Base-by-base conservation (phyloP, 768 basidiomycete species). In the Galerina sulciceps region DNA sequence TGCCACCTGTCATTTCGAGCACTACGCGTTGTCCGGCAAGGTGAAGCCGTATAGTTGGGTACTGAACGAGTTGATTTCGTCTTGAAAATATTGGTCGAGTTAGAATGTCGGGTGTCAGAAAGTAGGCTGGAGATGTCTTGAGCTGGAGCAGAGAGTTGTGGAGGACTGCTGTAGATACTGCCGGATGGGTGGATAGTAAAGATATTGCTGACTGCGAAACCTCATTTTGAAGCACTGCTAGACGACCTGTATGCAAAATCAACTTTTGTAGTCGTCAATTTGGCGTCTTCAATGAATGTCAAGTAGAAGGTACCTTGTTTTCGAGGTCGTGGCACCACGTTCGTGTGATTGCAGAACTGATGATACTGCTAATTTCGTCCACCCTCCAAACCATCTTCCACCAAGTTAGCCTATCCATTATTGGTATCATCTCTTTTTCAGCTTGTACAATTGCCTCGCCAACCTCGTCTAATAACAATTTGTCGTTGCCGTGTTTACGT, bases 11-110 rank as follows among this genome's bases (percentile, higher is more conserved):
- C 67, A 83, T 81, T 1, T 78, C 79, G 8, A 87, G 59, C 11
- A 87, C 78, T 2, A 79, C 78, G 10, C 76, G 76, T 65, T 92
- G 89, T 4, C 84, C 90, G 17, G 84, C 76, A n/a, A 82, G 65
- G 64, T 93, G 89, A 31, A 93, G 76, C 15, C 77, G 77, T 8
- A 78, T 73, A 3, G 86, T 88, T 14, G 88, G 83, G 54, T 81
- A 77, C 41, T 72, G 67, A n/a, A 78, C 71, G 45, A 92, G 74
- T 63, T 89, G 86, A 10, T 65, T 67, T 50, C 81, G 79, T 3
- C 90, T 82, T 9, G 73, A 67, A 55, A 73, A 65, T 48, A 91
- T 72, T 1, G 89, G 88, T 1, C 63, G 64, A 0, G 76, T 82
- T 26, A 91, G 79, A 11, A 79, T 75, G 13, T 66, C 62, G 10